Evolutionary conservation across 2,329 filamentous ascomycete genomes (phyloP), one percentile per base, ranked within the genome.

Genomic region (Fusarium sp.): DNA sequence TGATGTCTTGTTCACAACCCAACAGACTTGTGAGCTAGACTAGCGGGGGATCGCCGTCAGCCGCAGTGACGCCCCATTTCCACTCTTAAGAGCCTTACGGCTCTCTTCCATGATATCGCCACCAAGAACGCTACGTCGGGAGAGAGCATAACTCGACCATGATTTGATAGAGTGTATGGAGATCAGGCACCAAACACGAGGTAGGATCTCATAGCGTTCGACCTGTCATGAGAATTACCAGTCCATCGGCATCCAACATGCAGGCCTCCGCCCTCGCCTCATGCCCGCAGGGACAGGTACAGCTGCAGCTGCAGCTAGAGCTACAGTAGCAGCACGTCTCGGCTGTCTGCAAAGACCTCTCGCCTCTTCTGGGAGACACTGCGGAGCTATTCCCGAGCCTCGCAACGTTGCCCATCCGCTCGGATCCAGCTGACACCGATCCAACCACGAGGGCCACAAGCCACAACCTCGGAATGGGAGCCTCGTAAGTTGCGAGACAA

Each of bases 201-300:
- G 54, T 38, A n/a, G 20, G 51, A 38, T 54, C 55, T 49, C 38
- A 53, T 53, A 60, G 24, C 42, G 56, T 38, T 45, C 52, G 65
- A 71, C 69, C 65, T 62, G 49, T 59, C 42, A 44, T 51, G 68
- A 60, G 46, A 57, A 71, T 57, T 58, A 29, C 67, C 67, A 68
- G 34, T 38, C 55, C 29, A 62, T 61, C 51, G 70, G 68, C 66
- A 61, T 61, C 49, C 57, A 46, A 55, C 47, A 72, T 75, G 72
- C 72, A 75, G 61, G 66, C 66, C 57, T 73, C 43, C 63, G 64
- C 51, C 56, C 45, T 69, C 68, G 63, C 66, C 66, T 70, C 66
- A 49, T 51, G 56, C 53, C 67, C 65, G 69, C 66, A 67, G 62
- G 45, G 43, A 29, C 27, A 29, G 27, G 27, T 11, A 27, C 53